These are phyloP conservation scores for Colletotrichum sp. DNA, from an alignment of 2,329 filamentous ascomycete species.

Conservation along the genomic window DNA sequence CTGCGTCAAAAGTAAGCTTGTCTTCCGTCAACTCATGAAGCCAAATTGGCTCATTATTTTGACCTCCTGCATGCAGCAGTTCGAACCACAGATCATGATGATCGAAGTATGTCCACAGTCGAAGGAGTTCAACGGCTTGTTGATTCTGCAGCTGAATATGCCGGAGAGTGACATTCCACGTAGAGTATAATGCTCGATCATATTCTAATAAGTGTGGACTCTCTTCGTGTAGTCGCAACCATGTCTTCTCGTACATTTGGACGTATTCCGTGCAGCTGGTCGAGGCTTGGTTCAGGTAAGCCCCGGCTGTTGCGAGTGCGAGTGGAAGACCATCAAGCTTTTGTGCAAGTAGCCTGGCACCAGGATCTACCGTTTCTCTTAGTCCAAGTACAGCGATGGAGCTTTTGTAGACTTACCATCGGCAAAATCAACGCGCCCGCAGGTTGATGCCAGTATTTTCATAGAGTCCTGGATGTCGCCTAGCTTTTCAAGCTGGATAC, in stretches of 20 bases:
- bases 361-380: constrained; percentile 28
- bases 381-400: neutral
- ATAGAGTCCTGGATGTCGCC: constrained; percentile 32
- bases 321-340: constrained; percentile 50
- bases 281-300: constrained; percentile 43
- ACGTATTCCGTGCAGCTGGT: constrained; percentile 44
- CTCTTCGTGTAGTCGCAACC: constrained; percentile 35
- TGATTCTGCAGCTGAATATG: constrained; percentile 36
- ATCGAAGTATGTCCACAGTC: constrained; percentile 48
- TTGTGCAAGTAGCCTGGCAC: constrained; percentile 31
- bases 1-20: constrained; percentile 28
- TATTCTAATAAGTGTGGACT: constrained; percentile 34
- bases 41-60: constrained; percentile 24
- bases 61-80: constrained; percentile 32
- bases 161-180: constrained; percentile 43
- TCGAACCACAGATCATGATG: constrained; percentile 50
- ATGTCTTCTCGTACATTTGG: constrained; percentile 40
- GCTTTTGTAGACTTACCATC: constrained; percentile 27
- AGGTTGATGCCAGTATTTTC: constrained; percentile 34
- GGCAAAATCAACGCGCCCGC: constrained; percentile 23
- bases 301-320: constrained; percentile 49
- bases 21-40: constrained; percentile 24
- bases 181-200: constrained; percentile 37
- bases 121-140: constrained; percentile 36
- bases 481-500: constrained; percentile 38